Evolutionary conservation across 106 monocot species (phyloP), one percentile per base, ranked within the genome.

Genomic region (Ottelia alismoides): DNA sequence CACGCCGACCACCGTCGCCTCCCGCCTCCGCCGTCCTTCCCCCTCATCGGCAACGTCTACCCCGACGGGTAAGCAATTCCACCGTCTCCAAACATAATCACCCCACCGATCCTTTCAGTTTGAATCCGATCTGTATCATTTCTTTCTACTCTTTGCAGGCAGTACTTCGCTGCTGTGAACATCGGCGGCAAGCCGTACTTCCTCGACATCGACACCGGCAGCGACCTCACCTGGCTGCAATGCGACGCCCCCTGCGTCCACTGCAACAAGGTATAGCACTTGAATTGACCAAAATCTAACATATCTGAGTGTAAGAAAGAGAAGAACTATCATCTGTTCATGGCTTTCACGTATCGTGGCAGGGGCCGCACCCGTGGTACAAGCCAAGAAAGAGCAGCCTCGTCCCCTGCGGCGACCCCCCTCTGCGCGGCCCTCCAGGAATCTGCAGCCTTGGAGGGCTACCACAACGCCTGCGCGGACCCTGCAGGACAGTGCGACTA

Each of bases 151-250:
- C 14, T 20, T 11, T 7, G 54, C 61, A 70, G 75, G 35, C 40
- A 70, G 14, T 76, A 70, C 60, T 76, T 49, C 55, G 70, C 22
- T 21, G 3, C 58, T 17, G 70, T 98, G 74, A 70, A 18, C 63
- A 80, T 98, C 40, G 96, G 96, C 3, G 63, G 82, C 11, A 85
- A 65, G 63, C 85, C 89, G 30, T 98, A 98, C 61, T 98, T 78
- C 67, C 71, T 98, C 25, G 89, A 89, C 53, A 72, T 98, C 7
- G 96, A 98, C 66, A 85, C 88, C 24, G 94, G 94, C n/a, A 96
- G 94, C 78, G 94, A 88, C 58, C 74, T 96, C 49, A 85, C 88
- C 44, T 96, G 94, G 94, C 52, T 96, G 52, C 94, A 96, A 50
- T 96, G 94, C 72, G 84, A 88, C 70, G 94, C 94, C 4, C 94